phyloP scores from a whole-genome alignment of 2,329 filamentous ascomycete species.

The Monosporascus sp. region DNA sequence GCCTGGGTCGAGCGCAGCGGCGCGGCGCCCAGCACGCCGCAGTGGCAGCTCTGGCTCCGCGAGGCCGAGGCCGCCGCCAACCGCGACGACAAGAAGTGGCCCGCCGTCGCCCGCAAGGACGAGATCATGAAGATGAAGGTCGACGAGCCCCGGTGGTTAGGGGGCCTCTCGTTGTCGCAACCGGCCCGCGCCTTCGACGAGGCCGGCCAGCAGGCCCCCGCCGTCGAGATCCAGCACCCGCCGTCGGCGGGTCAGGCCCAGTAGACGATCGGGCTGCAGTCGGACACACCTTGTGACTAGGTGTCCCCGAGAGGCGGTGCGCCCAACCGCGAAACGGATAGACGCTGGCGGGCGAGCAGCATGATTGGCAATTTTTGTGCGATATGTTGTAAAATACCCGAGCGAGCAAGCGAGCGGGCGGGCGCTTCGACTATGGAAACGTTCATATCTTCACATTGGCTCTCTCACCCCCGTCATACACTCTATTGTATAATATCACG shows the following conservation, averaged over 20 bases:
- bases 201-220: constrained; percentile 15
- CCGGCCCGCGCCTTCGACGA: constrained; percentile 6
- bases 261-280: no score
- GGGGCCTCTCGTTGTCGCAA: neutral
- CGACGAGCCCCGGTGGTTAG: constrained; percentile 2
- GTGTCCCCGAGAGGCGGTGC: no score
- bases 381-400: no score
- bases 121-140: constrained; percentile 36
- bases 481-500: no score
- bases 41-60: constrained; percentile 50
- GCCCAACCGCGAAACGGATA: no score
- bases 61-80: constrained; percentile 40
- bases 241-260: neutral
- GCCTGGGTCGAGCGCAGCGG: constrained; percentile 49
- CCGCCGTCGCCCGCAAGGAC: constrained; percentile 44
- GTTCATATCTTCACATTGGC: no score
- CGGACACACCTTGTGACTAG: no score
- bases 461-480: no score
- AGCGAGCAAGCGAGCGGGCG: no score
- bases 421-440: no score
- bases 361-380: no score
- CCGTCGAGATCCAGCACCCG: constrained; percentile 11
- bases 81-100: constrained; percentile 32
- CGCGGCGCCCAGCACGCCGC: constrained; percentile 44
- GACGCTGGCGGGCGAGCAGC: no score